Percentiles rank a stretch among this genome's conserved stretches.
Evolutionary conservation across 208 protist species (phyloP).

Genomic region (Trichomonas gallinae): DNA sequence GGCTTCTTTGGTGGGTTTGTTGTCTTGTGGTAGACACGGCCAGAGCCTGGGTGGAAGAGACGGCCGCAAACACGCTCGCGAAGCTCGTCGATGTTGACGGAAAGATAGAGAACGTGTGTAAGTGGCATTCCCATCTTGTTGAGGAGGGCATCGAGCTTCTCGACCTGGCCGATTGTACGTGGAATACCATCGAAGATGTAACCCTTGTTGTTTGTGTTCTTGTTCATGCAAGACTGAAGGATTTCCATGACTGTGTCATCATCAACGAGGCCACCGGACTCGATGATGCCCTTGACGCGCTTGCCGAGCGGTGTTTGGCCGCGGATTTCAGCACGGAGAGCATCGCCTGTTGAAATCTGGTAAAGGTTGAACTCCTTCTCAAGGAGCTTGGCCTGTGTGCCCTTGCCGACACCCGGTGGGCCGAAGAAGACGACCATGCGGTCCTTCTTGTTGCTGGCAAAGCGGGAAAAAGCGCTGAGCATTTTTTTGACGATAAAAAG

Average conservation of each 20-base stretch:
- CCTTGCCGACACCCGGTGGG: conserved; percentile 27
- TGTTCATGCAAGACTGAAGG: not conserved
- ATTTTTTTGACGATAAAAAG: too few species aligned
- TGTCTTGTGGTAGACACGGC: conserved; percentile 39
- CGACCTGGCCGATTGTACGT: conserved; percentile 25
- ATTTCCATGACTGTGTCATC: conserved; percentile 27
- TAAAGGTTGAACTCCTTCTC: conserved; percentile 29
- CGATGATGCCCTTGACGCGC: not conserved
- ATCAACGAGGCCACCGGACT: conserved; percentile 20
- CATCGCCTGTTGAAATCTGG: conserved; percentile 27
- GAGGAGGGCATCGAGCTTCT: conserved; percentile 31
- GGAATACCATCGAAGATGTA: conserved; percentile 33
- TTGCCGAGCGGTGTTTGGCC: conserved; percentile 18
- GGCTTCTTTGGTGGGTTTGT: conserved; percentile 35
- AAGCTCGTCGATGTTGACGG: conserved; percentile 18
- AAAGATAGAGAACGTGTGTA: conserved; percentile 30
- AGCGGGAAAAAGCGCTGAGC: not conserved
- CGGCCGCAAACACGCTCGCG: conserved; percentile 34
- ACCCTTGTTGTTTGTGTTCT: not conserved
- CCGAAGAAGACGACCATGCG: conserved; percentile 7
- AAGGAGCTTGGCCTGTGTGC: conserved; percentile 39
- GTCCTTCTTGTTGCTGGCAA: not conserved
- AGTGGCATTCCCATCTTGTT: conserved; percentile 13
- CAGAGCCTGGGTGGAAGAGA: conserved; percentile 33
- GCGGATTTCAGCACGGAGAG: conserved; percentile 21